Percentiles rank a stretch among this genome's conserved stretches.
Conservation (phyloP, 1,284 basidiomycete species). For the Cutaneotrichosporon cavernicola region DNA sequence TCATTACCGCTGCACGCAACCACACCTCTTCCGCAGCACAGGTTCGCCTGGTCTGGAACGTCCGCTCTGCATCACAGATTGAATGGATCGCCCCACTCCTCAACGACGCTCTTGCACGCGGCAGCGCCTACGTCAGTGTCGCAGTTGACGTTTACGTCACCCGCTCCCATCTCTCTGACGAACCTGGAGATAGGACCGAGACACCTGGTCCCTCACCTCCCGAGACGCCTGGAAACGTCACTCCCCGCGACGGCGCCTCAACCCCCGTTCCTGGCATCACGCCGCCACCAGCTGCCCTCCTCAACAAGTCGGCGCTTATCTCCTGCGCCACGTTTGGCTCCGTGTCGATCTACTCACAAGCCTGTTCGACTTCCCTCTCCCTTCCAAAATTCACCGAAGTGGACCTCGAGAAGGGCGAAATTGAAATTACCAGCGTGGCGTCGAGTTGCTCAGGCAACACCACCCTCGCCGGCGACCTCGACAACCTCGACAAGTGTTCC, state of each 20-base stretch:
- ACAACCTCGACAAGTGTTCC: neutral
- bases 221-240: constrained; percentile 4
- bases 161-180: constrained; percentile 13
- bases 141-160: constrained; percentile 28
- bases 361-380: no score
- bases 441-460: neutral
- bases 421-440: neutral
- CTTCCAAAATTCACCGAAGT: constrained; percentile 7
- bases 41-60: constrained; percentile 43
- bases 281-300: neutral
- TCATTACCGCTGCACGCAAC: constrained; percentile 31
- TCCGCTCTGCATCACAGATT: constrained; percentile 6
- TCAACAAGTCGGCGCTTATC: neutral
- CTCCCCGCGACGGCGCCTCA: neutral
- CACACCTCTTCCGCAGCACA: constrained; percentile 29
- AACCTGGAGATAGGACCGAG: neutral
- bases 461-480: neutral
- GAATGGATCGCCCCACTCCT: constrained; percentile 23
- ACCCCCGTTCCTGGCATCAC: neutral
- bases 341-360: no score
- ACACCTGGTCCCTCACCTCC: constrained; percentile 7
- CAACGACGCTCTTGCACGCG: constrained; percentile 17
- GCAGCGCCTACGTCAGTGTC: constrained; percentile 13
- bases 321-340: constrained; percentile 3
- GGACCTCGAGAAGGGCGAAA: neutral